These are phyloP conservation scores for Kodamaea ohmeri DNA, from an alignment of 1,139 yeast genomes.

Conservation along the genomic window DNA sequence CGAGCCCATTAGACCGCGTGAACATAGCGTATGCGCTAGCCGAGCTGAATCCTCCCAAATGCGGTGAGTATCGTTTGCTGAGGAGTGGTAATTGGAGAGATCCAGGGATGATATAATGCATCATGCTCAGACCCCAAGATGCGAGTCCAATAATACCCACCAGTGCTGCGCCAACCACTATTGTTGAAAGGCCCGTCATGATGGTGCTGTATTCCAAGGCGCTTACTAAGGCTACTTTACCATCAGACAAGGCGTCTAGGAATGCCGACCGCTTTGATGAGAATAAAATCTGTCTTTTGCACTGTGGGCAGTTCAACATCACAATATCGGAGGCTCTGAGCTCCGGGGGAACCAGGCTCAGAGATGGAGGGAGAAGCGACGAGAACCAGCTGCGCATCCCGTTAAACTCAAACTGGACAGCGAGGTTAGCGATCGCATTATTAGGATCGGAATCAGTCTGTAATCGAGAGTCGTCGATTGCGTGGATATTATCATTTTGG, in stretches of 20 bases:
- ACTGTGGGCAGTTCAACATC: slow-evolving; percentile 44
- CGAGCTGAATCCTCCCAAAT: slow-evolving; percentile 9
- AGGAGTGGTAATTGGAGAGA: slow-evolving; percentile 33
- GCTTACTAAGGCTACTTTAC: slow-evolving; percentile 22
- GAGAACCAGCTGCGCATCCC: slow-evolving; percentile 7
- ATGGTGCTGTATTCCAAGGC: slow-evolving; percentile 33
- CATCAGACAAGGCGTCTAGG: slow-evolving; percentile 23
- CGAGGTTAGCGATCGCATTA: background rate
- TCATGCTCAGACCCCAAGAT: slow-evolving; percentile 39
- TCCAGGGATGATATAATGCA: slow-evolving; percentile 39
- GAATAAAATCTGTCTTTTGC: slow-evolving; percentile 39
- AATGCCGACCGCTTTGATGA: slow-evolving; percentile 32
- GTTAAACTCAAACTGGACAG: slow-evolving; percentile 5
- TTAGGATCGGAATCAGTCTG: no score
- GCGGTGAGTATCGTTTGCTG: slow-evolving; percentile 16
- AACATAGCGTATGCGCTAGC: slow-evolving; percentile 8
- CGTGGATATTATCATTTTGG: no score
- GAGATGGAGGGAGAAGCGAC: background rate
- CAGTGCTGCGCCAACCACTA: slow-evolving; percentile 41
- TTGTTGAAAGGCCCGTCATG: slow-evolving; percentile 39
- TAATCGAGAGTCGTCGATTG: no score
- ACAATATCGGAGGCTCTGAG: slow-evolving; percentile 7
- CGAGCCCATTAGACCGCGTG: slow-evolving; percentile 9
- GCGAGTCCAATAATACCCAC: slow-evolving; percentile 45
- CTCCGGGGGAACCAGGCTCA: background rate